Evolutionary conservation across 805 yeast genomes (phyloP), one percentile per base, ranked within the genome.

Genomic region (Candida glaebosa): DNA sequence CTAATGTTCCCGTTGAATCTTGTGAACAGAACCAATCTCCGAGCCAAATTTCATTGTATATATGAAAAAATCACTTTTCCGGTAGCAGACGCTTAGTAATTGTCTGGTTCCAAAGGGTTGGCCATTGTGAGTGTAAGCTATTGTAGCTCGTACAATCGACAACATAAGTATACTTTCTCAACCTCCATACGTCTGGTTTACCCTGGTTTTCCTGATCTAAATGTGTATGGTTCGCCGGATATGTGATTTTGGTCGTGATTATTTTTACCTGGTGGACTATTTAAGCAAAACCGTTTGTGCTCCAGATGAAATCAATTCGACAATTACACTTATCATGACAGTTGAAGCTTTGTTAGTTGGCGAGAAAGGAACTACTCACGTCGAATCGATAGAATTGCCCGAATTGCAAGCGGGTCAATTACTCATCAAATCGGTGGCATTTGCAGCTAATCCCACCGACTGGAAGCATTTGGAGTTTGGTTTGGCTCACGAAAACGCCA

Each of bases 371-470:
- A 8, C 28, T 8, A 24, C 28, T 24, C 12, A 8, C 10, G 28
- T 24, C 12, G 10, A 24, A 24, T 8, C 28, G 12, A 12, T 24
- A 8, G 12, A 8, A 24, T 24, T 24, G 12, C 28, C 28, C 12
- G 8, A 8, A 24, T 24, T 24, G 28, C 25, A 31, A 16, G 45
- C 40, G 14, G 56, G 53, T 19, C 65, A 72, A 43, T 51, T 82
- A 9, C 58, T 81, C 12, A 58, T 84, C 40, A 72, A 77, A 54
- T 67, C 77, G 4, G 57, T 59, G 17, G 79, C 85, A 7, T 73
- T 60, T 40, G 87, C 84, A 1, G 69, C 73, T 31, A 84, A 84
- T 52, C 89, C 88, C 32, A 77, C 84, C 4, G 90, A 84, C 54
- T 81, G 84, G 82, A 81, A 81, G 51, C 85, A 81, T 51, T 24